Conservation (phyloP, 2,329 filamentous ascomycete species). For the Pseudohalonectria lignicola region DNA sequence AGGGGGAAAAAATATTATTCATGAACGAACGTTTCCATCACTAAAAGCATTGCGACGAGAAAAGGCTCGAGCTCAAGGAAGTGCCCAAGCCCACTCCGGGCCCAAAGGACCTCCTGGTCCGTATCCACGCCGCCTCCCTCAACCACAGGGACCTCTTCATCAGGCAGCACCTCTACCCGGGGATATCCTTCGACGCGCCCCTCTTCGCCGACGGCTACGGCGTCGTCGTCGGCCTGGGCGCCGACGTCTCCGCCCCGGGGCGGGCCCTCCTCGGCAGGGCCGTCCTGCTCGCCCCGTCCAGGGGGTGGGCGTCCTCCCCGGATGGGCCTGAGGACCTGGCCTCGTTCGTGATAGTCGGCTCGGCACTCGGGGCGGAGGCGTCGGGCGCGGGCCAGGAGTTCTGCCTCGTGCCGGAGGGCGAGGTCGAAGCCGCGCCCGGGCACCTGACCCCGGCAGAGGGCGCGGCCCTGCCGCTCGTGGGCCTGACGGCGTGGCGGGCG, state of each 20-base stretch:
- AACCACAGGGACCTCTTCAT: slow-evolving; percentile 96
- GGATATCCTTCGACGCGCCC: slow-evolving; percentile 66
- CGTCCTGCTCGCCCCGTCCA: slow-evolving; percentile 69
- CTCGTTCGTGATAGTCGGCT: slow-evolving; percentile 57
- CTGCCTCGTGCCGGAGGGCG: slow-evolving; percentile 54
- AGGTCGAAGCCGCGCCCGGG: slow-evolving; percentile 65
- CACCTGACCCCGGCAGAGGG: slow-evolving; percentile 66
- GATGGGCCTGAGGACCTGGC: slow-evolving; percentile 59
- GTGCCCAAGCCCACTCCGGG: slow-evolving; percentile 52
- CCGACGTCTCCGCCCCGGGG: slow-evolving; percentile 10
- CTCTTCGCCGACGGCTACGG: slow-evolving; percentile 78
- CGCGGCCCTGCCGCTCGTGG: slow-evolving; percentile 75
- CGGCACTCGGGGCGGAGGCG: slow-evolving; percentile 46
- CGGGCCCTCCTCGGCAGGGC: slow-evolving; percentile 43
- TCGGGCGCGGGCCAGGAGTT: slow-evolving; percentile 68
- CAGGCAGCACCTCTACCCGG: slow-evolving; percentile 83
- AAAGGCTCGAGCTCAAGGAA: slow-evolving; percentile 47
- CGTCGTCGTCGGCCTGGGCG: slow-evolving; percentile 39
- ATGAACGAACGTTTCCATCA: not conserved
- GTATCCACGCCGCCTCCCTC: slow-evolving; percentile 67
- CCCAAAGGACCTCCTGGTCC: slow-evolving; percentile 60
- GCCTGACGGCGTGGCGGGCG: slow-evolving; percentile 81
- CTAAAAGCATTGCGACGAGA: not conserved
- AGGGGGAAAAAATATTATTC: not conserved
- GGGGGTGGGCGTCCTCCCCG: slow-evolving; percentile 62